phyloP scores from a whole-genome alignment of 140 eudicot species.

The Erigeron philadelphicus region DNA sequence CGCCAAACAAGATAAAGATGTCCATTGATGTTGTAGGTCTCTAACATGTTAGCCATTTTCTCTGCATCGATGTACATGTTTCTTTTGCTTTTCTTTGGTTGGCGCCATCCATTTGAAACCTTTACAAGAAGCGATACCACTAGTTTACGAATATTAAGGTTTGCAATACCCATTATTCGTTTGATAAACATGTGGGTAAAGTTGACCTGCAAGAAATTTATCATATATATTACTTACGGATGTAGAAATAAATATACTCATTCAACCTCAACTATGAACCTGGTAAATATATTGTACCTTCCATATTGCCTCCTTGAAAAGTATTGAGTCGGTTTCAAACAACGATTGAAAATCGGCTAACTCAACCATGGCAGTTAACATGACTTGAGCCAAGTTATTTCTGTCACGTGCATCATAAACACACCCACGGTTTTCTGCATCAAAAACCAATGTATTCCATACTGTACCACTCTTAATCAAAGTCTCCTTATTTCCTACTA shows the following conservation, averaged over 20 bases:
- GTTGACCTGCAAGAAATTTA: conserved; percentile 27
- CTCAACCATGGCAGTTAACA: conserved; percentile 22
- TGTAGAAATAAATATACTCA: background rate
- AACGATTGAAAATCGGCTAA: conserved; percentile 3
- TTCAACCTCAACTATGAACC: background rate
- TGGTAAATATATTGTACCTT: conserved; percentile 18
- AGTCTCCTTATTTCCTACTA: conserved; percentile 36
- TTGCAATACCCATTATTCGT: conserved; percentile 12
- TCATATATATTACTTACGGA: background rate
- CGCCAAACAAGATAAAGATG: conserved; percentile 33
- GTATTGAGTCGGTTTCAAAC: conserved; percentile 21
- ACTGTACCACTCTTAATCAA: conserved; percentile 34
- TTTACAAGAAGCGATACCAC: conserved; percentile 25
- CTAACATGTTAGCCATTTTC: conserved; percentile 23
- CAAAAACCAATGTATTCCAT: conserved; percentile 35
- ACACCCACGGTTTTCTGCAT: conserved; percentile 41
- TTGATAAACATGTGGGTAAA: conserved; percentile 23
- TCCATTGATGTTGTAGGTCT: conserved; percentile 31
- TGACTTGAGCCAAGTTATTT: conserved; percentile 24
- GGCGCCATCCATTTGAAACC: conserved; percentile 39
- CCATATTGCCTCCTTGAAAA: conserved; percentile 33
- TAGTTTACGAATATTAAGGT: conserved; percentile 22
- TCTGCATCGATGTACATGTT: background rate
- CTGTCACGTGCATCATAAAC: conserved; percentile 29
- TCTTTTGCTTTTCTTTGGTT: background rate